Conservation (phyloP, 2,329 filamentous ascomycete species). For the Cladosporium oxysporum region DNA sequence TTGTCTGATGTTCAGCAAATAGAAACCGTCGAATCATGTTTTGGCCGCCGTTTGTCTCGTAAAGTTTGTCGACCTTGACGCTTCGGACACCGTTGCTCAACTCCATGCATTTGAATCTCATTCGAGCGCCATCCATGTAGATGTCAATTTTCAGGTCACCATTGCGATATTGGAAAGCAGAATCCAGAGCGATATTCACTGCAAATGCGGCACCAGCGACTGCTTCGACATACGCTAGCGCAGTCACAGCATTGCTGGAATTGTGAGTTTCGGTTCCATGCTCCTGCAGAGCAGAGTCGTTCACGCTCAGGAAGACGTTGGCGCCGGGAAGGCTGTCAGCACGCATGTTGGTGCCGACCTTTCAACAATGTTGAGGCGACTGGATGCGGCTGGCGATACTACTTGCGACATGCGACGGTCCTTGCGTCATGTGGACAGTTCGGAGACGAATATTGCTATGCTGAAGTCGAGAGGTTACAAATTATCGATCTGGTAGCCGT, state of each 20-base stretch:
- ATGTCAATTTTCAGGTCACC: not conserved
- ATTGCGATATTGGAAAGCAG: not conserved
- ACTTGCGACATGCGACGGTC: not conserved
- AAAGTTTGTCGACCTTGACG: not conserved
- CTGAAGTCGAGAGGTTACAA: not conserved
- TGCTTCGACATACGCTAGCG: not conserved
- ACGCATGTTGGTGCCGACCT: not conserved
- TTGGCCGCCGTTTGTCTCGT: not conserved
- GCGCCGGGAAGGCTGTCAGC: not conserved
- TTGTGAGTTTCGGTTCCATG: not conserved
- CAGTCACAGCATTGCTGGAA: not conserved
- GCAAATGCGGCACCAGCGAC: not conserved
- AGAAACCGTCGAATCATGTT: not conserved
- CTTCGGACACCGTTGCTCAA: not conserved
- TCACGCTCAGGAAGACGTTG: not conserved
- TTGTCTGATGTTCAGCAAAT: not conserved
- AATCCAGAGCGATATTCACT: not conserved
- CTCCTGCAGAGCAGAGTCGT: not conserved
- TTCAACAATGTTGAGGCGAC: not conserved
- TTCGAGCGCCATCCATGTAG: not conserved
- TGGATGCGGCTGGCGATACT: not conserved
- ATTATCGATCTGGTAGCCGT: not conserved
- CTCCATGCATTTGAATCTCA: not conserved
- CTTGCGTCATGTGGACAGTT: not conserved
- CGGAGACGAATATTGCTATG: not conserved